Base-by-base conservation (phyloP, 768 basidiomycete species). In the Kwoniella pini region DNA sequence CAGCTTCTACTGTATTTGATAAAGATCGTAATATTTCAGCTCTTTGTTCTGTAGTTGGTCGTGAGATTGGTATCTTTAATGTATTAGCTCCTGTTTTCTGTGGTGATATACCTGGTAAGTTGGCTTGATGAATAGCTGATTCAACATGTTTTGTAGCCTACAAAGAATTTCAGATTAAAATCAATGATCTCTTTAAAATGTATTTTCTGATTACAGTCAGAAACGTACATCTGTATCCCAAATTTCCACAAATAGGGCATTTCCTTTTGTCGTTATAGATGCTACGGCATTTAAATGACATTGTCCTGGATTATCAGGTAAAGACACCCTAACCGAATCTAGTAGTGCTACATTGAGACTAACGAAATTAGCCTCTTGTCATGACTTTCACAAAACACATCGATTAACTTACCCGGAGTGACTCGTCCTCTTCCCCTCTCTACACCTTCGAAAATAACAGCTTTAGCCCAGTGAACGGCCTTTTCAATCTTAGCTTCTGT, bases 381-480 rank as follows among this genome's bases (percentile, higher is more conserved):
- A n/a, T n/a, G 11, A 19, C n/a, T 42, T 17, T 10, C 6, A 11
- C 40, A 9, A 19, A 13, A 19, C n/a, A 44, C 40, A 27, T 15
- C 6, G 19, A 24, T 54, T 53, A 13, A 59, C 75, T 49, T 33
- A 78, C 77, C 69, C 40, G 77, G 75, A 7, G 67, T 68, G 11
- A 77, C 65, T 31, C 72, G 63, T 7, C 77, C 77, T 46, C 71
- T 57, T 13, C 67, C 71, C 12, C 77, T 53, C 49, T 78, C 75
- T 1, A 78, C 79, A 27, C 79, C 77, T 21, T 80, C 80, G 44
- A 70, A 71, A 10, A 77, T 76, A 19, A 75, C 67, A 4, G 75
- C 75, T 45, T 71, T 73, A 45, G 78, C 80, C 65, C 79, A 79
- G 19, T 72, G 76, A 17, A 80, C 64, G 6, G 77, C 73, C 67